phyloP scores from a whole-genome alignment of 1,284 basidiomycete genomes.

The Peniophora sp. region DNA sequence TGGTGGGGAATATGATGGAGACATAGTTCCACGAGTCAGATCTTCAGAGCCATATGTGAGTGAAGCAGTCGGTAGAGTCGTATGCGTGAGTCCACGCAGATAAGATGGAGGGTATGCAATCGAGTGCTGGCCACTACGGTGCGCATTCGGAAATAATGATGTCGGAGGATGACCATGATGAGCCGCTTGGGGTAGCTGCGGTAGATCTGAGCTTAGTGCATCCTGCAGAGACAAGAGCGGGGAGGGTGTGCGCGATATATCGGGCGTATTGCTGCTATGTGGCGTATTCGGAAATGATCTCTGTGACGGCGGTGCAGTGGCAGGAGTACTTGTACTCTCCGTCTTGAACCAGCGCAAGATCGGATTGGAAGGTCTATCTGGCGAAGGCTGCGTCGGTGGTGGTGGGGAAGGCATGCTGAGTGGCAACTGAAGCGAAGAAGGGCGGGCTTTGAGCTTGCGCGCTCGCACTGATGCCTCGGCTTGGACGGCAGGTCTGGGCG shows the following conservation, averaged over 20 bases:
- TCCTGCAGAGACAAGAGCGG: conserved; percentile 28
- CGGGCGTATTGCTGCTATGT: conserved; percentile 1
- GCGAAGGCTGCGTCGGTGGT: conserved; percentile 8
- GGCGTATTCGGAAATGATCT: conserved; percentile 12
- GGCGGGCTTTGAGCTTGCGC: not conserved
- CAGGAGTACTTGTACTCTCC: conserved; percentile 14
- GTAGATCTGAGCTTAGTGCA: conserved; percentile 21
- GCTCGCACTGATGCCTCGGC: no score
- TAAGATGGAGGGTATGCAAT: conserved; percentile 35
- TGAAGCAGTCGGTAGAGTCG: not conserved
- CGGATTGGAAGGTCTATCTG: conserved; percentile 18
- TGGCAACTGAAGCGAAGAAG: not conserved
- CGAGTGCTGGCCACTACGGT: conserved; percentile 17
- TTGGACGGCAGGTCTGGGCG: no score
- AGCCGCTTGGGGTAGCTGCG: conserved; percentile 9
- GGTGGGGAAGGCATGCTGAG: conserved; percentile 11
- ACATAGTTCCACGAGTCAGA: conserved; percentile 10
- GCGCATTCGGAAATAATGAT: conserved; percentile 1
- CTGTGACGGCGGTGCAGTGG: conserved; percentile 20
- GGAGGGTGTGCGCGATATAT: conserved; percentile 12
- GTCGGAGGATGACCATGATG: not conserved
- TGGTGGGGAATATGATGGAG: conserved; percentile 28
- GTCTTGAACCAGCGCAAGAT: conserved; percentile 43
- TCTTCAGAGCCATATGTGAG: conserved; percentile 20
- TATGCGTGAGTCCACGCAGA: not conserved